These are phyloP conservation scores for Pseudogymnoascus sp. DNA, from an alignment of 2,329 filamentous ascomycete genomes.

Conservation along the genomic window DNA sequence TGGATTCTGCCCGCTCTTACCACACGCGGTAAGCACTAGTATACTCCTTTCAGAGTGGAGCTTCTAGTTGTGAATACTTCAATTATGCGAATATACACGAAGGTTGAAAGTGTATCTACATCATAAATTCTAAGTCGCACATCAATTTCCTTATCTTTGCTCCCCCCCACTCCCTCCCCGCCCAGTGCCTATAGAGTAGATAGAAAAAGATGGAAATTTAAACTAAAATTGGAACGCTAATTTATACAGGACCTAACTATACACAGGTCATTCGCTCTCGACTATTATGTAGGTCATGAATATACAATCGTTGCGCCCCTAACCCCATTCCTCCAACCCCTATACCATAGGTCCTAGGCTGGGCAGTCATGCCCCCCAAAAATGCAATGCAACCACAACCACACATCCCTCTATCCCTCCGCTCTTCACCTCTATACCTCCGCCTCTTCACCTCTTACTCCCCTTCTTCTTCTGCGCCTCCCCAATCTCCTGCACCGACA, in stretches of 20 bases:
- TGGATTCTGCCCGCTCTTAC: not conserved
- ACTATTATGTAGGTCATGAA: not conserved
- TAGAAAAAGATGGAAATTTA: no score
- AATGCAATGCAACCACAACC: not conserved
- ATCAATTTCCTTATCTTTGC: no score
- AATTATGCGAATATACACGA: no score
- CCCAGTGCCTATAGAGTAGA: no score
- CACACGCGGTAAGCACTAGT: not conserved
- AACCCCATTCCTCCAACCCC: not conserved
- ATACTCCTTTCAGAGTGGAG: no score
- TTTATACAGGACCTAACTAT: not conserved
- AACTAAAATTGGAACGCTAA: not conserved
- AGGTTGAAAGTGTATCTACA: no score
- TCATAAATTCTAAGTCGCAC: no score
- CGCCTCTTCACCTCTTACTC: conserved; percentile 16
- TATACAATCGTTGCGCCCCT: not conserved
- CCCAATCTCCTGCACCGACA: not conserved
- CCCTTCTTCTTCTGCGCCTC: not conserved
- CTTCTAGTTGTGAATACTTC: no score
- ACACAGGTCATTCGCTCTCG: not conserved
- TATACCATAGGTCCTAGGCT: not conserved
- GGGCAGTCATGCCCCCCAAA: not conserved
- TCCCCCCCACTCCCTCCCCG: no score
- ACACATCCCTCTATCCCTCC: not conserved
- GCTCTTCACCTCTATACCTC: no score